These are phyloP conservation scores for Candida ponderosae DNA, from an alignment of 805 yeast genomes.

Conservation along the genomic window DNA sequence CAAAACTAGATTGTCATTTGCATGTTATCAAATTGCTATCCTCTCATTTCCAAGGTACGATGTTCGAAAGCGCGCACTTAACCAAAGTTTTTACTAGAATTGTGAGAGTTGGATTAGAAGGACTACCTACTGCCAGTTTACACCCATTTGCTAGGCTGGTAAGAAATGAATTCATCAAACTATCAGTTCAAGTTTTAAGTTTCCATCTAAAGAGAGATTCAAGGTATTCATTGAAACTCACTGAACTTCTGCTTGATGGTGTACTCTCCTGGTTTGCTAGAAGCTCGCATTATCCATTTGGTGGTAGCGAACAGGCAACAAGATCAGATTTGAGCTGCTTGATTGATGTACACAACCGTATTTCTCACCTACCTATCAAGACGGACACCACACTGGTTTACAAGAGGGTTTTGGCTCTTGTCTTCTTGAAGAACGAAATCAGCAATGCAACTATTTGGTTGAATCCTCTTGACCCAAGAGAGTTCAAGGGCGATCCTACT, in stretches of 20 bases:
- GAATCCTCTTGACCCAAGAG: slow-evolving; percentile 26
- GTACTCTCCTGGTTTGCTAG: slow-evolving; percentile 73
- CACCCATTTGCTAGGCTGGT: slow-evolving; percentile 77
- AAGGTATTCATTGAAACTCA: slow-evolving; percentile 35
- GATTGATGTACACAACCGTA: slow-evolving; percentile 33
- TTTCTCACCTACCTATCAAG: slow-evolving; percentile 4
- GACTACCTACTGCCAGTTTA: slow-evolving; percentile 50
- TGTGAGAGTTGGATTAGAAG: slow-evolving; percentile 45
- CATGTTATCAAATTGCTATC: slow-evolving; percentile 59
- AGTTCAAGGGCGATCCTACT: slow-evolving; percentile 23
- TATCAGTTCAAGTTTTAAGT: slow-evolving; percentile 57
- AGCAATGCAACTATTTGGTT: slow-evolving; percentile 71
- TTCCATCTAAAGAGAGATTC: slow-evolving; percentile 45
- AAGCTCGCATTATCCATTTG: slow-evolving; percentile 67
- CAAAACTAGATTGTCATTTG: slow-evolving; percentile 57
- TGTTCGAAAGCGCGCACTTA: slow-evolving; percentile 63
- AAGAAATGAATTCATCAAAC: slow-evolving; percentile 65
- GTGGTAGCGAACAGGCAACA: slow-evolving; percentile 67
- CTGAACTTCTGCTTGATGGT: slow-evolving; percentile 46
- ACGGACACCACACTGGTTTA: slow-evolving; percentile 23
- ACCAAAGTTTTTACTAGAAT: slow-evolving; percentile 62
- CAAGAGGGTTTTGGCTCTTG: slow-evolving; percentile 47
- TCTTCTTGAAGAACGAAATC: slow-evolving; percentile 72
- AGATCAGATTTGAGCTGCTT: slow-evolving; percentile 61
- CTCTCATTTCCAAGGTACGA: slow-evolving; percentile 74